Base-by-base conservation (phyloP, 1,284 basidiomycete genomes). In the Xerocomus nothofagi region DNA sequence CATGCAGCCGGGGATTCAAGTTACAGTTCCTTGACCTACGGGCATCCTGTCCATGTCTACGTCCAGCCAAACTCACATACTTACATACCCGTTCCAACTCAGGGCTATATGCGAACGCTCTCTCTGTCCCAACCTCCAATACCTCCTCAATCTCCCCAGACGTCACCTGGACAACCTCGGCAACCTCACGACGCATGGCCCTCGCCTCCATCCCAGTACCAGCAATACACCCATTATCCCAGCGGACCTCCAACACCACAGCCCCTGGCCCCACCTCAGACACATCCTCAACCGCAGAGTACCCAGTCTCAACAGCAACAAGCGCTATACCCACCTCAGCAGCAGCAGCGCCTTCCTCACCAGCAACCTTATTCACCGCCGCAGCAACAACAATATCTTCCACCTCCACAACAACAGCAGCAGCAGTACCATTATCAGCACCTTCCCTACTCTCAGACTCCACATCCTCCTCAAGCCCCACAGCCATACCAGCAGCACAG, bases 401-500 rank as follows among this genome's bases (percentile, higher is more conserved):
- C 39, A 37, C 42, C 42, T 2, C 49, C 50, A 33, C 49, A 50
- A 26, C 47, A 56, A 29, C 50, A 50, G 18, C 36, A 23, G 2
- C 29, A 12, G 11, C 21, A 39, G 21, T 39, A 58, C 30, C 32
- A 53, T 32, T 27, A 44, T 30, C 65, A 65, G 23, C 46, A 41
- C 4, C 52, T 44, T 48, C 47, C 51, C 18, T 57, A 67, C 15
- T 6, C 33, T 47, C 57, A 58, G 29, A 41, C 49, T 6, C 55
- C 49, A 2, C 55, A 56, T 17, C 44, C 43, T 20, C 44, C 45
- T 14, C 53, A 54, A 39, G 33, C 40, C 14, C 27, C 42, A 10
- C 67, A 65, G 11, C 37, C 38, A 36, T 53, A 53, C 41, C 62
- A 61, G 48, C 60, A 60, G 34, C 39, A 50, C 23, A 46, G 45